These are phyloP conservation scores for Plasmodium inui DNA, from an alignment of 169 alveolate species.

Conservation along the genomic window DNA sequence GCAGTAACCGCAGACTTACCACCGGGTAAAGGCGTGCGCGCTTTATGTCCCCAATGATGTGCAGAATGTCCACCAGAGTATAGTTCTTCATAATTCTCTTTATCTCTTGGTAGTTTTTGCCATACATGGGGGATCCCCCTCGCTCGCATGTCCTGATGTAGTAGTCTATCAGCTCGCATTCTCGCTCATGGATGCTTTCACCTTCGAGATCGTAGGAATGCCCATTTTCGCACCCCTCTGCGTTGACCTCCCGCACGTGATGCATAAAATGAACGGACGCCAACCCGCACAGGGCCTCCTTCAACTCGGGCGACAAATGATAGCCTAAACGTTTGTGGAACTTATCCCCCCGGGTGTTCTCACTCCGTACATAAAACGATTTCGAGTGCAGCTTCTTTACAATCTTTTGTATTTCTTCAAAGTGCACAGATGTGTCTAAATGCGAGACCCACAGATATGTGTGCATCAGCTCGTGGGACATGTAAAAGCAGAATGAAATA, in stretches of 20 bases:
- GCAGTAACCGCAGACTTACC: constrained; percentile 9
- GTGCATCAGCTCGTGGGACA: constrained; percentile 56
- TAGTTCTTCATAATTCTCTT: constrained; percentile 23
- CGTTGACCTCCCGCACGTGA: not conserved
- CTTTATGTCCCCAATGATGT: constrained; percentile 21
- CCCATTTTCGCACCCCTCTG: not conserved
- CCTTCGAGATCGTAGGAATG: not conserved
- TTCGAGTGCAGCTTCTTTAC: not conserved
- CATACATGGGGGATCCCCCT: constrained; percentile 36
- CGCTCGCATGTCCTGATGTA: constrained; percentile 16
- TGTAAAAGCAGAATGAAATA: constrained; percentile 22
- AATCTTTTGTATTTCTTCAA: not conserved
- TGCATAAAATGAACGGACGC: constrained; percentile 31
- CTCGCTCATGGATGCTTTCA: not conserved
- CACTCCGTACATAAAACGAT: not conserved
- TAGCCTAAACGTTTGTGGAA: constrained; percentile 27
- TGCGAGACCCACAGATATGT: constrained; percentile 25
- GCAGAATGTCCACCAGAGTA: not conserved
- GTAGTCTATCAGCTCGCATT: constrained; percentile 7
- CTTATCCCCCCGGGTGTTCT: not conserved
- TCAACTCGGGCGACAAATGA: constrained; percentile 29
- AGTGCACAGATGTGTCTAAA: not conserved
- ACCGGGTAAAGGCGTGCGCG: constrained; percentile 26
- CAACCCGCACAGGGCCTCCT: constrained; percentile 39
- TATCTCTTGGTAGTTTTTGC: constrained; percentile 9